Percentiles rank a stretch among this genome's conserved stretches.
Conservation (phyloP, 1,284 basidiomycete genomes). For the Austropuccinia psidii region DNA sequence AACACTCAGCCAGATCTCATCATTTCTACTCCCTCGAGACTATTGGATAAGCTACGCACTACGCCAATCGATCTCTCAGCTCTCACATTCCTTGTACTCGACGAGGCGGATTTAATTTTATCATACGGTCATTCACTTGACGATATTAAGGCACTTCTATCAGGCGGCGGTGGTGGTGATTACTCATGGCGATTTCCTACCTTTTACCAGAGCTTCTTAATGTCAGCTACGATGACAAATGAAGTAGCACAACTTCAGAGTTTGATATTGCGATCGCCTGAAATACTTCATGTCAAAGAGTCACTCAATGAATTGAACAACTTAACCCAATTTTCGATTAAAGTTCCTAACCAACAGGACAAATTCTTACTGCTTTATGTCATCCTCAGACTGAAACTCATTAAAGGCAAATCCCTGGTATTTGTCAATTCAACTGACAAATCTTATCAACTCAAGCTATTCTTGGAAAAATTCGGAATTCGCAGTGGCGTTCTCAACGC, state of each 20-base stretch:
- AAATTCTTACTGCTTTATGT: constrained; percentile 93
- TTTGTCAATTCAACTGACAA: constrained; percentile 97
- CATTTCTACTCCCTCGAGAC: constrained; percentile 80
- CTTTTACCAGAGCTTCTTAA: constrained; percentile 86
- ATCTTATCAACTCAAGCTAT: constrained; percentile 87
- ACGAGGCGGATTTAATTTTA: constrained; percentile 94
- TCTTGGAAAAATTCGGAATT: constrained; percentile 95
- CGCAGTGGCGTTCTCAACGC: constrained; percentile 94
- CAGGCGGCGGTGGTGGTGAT: constrained; percentile 52
- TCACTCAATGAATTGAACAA: constrained; percentile 66
- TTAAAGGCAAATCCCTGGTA: constrained; percentile 91
- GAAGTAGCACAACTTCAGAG: constrained; percentile 89
- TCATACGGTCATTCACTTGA: constrained; percentile 89
- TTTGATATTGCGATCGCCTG: constrained; percentile 75
- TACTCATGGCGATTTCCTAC: constrained; percentile 60
- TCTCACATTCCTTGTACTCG: constrained; percentile 83
- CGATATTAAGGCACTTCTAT: constrained; percentile 76
- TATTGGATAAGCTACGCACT: constrained; percentile 67
- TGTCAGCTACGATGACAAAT: constrained; percentile 96
- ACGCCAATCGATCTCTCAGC: constrained; percentile 60
- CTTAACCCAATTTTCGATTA: constrained; percentile 78
- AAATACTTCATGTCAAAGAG: constrained; percentile 75
- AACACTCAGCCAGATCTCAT: constrained; percentile 68
- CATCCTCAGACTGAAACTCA: constrained; percentile 84
- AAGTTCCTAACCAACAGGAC: constrained; percentile 76